phyloP scores from a whole-genome alignment of 257 asterid genomes.

The Paraleonurus japonicus region DNA sequence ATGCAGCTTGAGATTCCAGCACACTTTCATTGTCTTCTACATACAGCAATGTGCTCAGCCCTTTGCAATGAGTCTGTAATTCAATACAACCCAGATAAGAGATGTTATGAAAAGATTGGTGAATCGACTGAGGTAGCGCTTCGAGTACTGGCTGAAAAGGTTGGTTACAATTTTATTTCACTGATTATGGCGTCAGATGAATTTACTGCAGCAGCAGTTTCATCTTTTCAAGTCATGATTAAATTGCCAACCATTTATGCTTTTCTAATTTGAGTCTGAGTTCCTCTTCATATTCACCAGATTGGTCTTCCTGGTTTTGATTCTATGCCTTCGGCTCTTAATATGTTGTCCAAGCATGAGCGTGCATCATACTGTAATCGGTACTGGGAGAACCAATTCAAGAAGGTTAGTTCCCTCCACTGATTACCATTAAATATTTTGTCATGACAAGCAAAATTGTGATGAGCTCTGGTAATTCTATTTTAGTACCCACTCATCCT shows the following conservation, averaged over 20 bases:
- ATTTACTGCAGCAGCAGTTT: constrained; percentile 11
- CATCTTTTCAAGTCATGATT: background rate
- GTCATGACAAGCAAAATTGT: background rate
- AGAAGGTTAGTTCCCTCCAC: constrained; percentile 63
- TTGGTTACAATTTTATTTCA: constrained; percentile 32
- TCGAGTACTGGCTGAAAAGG: constrained; percentile 96
- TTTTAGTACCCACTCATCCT: background rate
- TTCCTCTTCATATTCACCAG: constrained; percentile 46
- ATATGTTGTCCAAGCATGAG: constrained; percentile 94
- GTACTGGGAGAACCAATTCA: constrained; percentile 97
- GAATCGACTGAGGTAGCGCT: constrained; percentile 99
- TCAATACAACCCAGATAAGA: constrained; percentile 95
- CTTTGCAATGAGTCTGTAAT: constrained; percentile 93
- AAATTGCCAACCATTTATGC: constrained; percentile 14
- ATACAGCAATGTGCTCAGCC: constrained; percentile 95
- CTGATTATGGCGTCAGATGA: background rate
- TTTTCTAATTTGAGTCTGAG: constrained; percentile 15
- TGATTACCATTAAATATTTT: constrained; percentile 19
- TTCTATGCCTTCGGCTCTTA: constrained; percentile 95
- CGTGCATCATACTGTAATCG: constrained; percentile 93
- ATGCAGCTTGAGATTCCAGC: constrained; percentile 95
- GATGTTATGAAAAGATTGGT: constrained; percentile 90
- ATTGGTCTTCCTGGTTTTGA: constrained; percentile 99
- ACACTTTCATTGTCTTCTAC: constrained; percentile 87
- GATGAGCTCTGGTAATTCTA: background rate